Evolutionary conservation across 208 protist species (phyloP).

Genomic region (Acanthamoeba sp.): DNA sequence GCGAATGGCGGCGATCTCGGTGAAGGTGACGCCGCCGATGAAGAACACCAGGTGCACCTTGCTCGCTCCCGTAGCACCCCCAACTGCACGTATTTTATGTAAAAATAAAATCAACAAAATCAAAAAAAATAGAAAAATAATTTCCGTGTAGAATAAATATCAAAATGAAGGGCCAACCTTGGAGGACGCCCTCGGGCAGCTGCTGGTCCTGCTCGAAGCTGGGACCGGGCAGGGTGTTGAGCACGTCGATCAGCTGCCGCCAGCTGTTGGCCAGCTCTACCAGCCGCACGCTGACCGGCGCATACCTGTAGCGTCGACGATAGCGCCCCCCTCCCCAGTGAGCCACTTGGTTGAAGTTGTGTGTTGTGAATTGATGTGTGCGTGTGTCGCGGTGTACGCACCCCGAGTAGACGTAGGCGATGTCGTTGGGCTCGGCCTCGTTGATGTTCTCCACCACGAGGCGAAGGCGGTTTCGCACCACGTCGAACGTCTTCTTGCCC

Average conservation of each 20-base stretch:
- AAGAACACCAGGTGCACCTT: constrained; percentile 93
- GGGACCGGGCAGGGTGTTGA: constrained; percentile 78
- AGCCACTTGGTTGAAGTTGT: neutral
- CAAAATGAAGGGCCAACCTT: neutral
- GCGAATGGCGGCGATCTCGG: constrained; percentile 94
- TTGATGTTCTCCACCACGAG: constrained; percentile 83
- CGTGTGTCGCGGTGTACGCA: neutral
- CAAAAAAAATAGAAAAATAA: neutral
- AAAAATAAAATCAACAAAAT: neutral
- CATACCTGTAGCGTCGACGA: constrained; percentile 78
- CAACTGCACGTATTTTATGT: constrained; percentile 42
- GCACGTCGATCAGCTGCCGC: constrained; percentile 49
- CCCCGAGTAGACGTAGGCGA: constrained; percentile 86
- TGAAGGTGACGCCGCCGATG: constrained; percentile 94
- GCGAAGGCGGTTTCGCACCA: constrained; percentile 52
- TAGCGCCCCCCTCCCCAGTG: too few species aligned
- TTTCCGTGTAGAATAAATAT: neutral
- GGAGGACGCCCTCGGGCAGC: constrained; percentile 54
- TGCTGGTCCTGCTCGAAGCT: constrained; percentile 81
- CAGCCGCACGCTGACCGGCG: constrained; percentile 84
- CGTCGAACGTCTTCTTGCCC: constrained; percentile 64
- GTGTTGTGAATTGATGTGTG: neutral
- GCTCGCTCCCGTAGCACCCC: constrained; percentile 23
- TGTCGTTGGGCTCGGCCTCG: constrained; percentile 82
- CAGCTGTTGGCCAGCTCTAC: constrained; percentile 77